phyloP scores from a whole-genome alignment of 1,284 basidiomycete genomes.

The Cutaneotrichosporon cavernicola region DNA sequence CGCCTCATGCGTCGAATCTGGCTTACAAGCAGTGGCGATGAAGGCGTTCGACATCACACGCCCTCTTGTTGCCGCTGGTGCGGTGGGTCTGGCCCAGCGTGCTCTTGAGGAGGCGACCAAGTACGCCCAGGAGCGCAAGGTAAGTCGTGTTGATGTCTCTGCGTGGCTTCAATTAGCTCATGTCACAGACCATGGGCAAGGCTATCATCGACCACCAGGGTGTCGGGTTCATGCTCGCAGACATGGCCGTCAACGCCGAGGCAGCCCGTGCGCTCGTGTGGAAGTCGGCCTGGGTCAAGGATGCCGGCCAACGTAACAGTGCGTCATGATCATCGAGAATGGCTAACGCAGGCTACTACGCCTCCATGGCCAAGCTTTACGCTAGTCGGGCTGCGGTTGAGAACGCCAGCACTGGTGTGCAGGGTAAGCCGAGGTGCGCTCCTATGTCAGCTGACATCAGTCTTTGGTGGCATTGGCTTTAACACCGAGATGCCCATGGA shows the following conservation, averaged over 20 bases:
- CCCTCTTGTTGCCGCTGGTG: constrained; percentile 58
- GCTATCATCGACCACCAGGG: constrained; percentile 60
- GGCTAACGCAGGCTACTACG: constrained; percentile 54
- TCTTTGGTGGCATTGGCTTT: constrained; percentile 57
- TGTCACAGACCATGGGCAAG: constrained; percentile 57
- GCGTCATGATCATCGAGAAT: neutral
- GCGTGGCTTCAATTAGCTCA: neutral
- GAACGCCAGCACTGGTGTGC: constrained; percentile 57
- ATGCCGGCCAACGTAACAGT: constrained; percentile 57
- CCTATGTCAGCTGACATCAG: constrained; percentile 22
- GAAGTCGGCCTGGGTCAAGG: constrained; percentile 58
- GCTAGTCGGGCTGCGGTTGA: constrained; percentile 55
- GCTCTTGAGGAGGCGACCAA: constrained; percentile 58
- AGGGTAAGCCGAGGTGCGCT: constrained; percentile 31
- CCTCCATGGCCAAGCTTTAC: constrained; percentile 59
- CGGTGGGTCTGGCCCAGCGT: constrained; percentile 58
- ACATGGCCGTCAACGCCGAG: constrained; percentile 60
- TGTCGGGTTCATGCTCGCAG: constrained; percentile 59
- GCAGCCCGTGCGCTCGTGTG: constrained; percentile 56
- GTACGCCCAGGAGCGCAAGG: constrained; percentile 58
- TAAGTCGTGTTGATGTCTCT: constrained; percentile 18
- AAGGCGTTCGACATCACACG: constrained; percentile 59
- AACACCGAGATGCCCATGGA: constrained; percentile 60
- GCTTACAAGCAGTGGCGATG: constrained; percentile 48
- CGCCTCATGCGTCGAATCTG: neutral